Evolutionary conservation across 2,329 filamentous ascomycete species (phyloP).

Genomic region (Talaromyces amestolkiae): DNA sequence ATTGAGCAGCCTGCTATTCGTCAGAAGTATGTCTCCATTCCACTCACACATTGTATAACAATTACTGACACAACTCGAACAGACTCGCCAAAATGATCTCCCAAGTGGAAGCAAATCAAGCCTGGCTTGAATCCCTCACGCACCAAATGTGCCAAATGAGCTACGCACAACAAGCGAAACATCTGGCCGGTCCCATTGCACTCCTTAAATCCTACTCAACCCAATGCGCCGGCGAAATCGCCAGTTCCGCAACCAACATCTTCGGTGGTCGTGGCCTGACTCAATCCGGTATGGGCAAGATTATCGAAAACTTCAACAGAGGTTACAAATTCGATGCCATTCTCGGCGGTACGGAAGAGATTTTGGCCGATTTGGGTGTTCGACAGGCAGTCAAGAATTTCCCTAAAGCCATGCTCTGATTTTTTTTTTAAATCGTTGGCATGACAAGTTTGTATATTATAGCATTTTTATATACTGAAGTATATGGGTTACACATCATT

Average conservation of each 20-base stretch:
- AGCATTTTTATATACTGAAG: not conserved
- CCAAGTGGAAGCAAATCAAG: constrained; percentile 75
- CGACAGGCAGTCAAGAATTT: constrained; percentile 80
- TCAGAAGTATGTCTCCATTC: constrained; percentile 60
- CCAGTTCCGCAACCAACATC: constrained; percentile 80
- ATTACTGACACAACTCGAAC: constrained; percentile 11
- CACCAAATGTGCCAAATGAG: constrained; percentile 87
- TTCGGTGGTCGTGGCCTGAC: constrained; percentile 81
- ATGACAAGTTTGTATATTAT: not conserved
- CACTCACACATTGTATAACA: not conserved
- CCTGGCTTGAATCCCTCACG: constrained; percentile 80
- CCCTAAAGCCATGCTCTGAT: constrained; percentile 76
- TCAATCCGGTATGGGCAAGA: constrained; percentile 75
- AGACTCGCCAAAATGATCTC: constrained; percentile 84
- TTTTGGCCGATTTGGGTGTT: constrained; percentile 76
- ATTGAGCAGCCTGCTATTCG: constrained; percentile 79
- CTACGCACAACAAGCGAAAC: constrained; percentile 70
- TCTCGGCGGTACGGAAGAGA: constrained; percentile 78
- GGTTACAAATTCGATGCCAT: constrained; percentile 81
- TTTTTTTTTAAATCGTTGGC: not conserved
- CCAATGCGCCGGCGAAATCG: constrained; percentile 74
- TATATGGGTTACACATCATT: not conserved
- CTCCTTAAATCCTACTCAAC: constrained; percentile 78
- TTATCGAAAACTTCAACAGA: constrained; percentile 80
- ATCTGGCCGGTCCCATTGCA: constrained; percentile 76